These are phyloP conservation scores for Phytophthora rubi DNA, from an alignment of 352 stramenopile species.

Conservation along the genomic window DNA sequence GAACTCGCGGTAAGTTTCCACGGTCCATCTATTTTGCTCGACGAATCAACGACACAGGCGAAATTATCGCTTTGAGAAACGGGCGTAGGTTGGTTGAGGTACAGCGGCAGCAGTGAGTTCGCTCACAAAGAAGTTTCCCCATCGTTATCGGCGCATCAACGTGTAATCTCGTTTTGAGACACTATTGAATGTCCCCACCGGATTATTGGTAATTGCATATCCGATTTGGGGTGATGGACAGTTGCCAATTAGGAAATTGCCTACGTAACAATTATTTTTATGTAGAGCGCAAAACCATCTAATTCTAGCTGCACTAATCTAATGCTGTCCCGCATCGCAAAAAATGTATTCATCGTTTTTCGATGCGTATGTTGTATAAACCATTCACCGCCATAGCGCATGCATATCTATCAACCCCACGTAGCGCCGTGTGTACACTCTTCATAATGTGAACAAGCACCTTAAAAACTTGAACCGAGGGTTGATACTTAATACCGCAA, in stretches of 20 bases:
- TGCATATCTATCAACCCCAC: neutral
- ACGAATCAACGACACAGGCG: neutral
- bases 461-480: slow-evolving; percentile 4
- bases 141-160: slow-evolving; percentile 3
- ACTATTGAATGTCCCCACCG: slow-evolving; percentile 35
- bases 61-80: neutral
- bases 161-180: slow-evolving; percentile 36
- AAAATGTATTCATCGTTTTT: neutral
- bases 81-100: neutral
- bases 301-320: neutral
- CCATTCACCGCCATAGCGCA: neutral
- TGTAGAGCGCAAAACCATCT: neutral
- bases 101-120: neutral
- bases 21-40: neutral
- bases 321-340: neutral
- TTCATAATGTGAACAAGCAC: slow-evolving; percentile 28
- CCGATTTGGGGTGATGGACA: neutral
- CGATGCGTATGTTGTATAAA: slow-evolving; percentile 18
- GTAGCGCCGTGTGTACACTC: neutral
- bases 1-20: neutral
- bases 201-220: slow-evolving; percentile 28
- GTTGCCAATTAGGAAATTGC: neutral
- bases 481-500: neutral
- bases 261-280: neutral
- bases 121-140: slow-evolving; percentile 5